Evolutionary conservation across 441 rosid genomes (phyloP), one percentile per base, ranked within the genome.

Genomic region (Pelargonium citronellum): DNA sequence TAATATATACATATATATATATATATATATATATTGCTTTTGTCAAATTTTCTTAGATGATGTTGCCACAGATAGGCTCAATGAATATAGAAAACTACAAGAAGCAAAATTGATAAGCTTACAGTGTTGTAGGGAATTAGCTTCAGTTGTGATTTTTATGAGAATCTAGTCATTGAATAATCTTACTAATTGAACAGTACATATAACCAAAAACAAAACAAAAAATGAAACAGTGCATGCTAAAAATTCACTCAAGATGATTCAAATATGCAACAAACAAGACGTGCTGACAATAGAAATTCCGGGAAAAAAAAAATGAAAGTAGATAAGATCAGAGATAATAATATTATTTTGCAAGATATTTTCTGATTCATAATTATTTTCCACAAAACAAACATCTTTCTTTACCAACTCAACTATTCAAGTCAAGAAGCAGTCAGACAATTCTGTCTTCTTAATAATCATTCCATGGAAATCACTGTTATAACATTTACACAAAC

Each of bases 401-500:
- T 49, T 15, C n/a, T 49, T 5, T n/a, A 5, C 15, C 19, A 13
- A 49, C 57, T 13, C 57, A 13, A 49, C 19, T 2, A 49, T 19
- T 13, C 57, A 13, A 49, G 57, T 53, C 64, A 62, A 44, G 68
- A 69, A 55, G 62, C 67, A 65, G 7, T 12, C 39, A 27, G 7
- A 34, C 8, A 37, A 20, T 30, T 30, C 66, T n/a, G 41, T 30
- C 1, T 19, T 67, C 67, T 22, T 22, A 22, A 8, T 44, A 4
- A 5, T 8, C 1, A 30, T 67, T 67, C 61, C 30, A 67, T 7
- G 19, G 68, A 46, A 67, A 12, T 20, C 61, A 30, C 51, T 53
- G n/a, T 10, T n/a, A 57, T 10, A 12, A 37, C 55, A 11, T 55
- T 19, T 13, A 75, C 27, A 68, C 64, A 43, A 68, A 75, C 22